phyloP scores from a whole-genome alignment of 768 basidiomycete species.

The Pleurotus tuber-regium region DNA sequence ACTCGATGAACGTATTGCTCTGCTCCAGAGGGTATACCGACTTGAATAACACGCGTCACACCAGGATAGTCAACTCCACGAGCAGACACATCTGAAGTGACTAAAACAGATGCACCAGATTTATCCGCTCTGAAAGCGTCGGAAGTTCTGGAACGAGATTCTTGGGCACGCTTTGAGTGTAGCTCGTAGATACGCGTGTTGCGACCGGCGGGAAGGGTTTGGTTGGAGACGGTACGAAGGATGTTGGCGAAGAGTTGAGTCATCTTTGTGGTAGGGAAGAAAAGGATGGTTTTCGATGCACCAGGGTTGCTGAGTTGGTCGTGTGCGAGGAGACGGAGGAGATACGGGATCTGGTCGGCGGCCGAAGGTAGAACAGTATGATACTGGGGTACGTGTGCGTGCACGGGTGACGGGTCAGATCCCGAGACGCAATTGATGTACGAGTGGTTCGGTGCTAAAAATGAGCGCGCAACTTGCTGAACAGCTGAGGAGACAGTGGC shows the following conservation, averaged over 20 bases:
- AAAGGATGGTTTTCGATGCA: slow-evolving; percentile 75
- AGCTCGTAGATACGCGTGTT: slow-evolving; percentile 71
- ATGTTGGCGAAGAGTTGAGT: slow-evolving; percentile 73
- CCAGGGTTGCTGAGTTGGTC: slow-evolving; percentile 77
- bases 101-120: slow-evolving; percentile 56
- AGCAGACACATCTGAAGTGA: slow-evolving; percentile 88
- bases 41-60: slow-evolving; percentile 87
- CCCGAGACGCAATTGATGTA: slow-evolving; percentile 74
- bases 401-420: slow-evolving; percentile 55
- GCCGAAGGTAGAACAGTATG: slow-evolving; percentile 69
- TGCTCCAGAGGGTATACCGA: slow-evolving; percentile 67
- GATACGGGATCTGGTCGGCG: slow-evolving; percentile 71
- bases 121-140: slow-evolving; percentile 57
- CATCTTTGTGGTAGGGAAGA: slow-evolving; percentile 83
- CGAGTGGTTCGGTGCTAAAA: slow-evolving; percentile 56
- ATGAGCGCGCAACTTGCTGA: slow-evolving; percentile 61
- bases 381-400: slow-evolving; percentile 79
- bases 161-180: slow-evolving; percentile 72
- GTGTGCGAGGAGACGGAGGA: slow-evolving; percentile 78
- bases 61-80: slow-evolving; percentile 88
- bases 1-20: slow-evolving; percentile 87
- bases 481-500: slow-evolving; percentile 79
- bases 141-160: slow-evolving; percentile 53
- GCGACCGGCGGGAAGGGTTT: slow-evolving; percentile 46
- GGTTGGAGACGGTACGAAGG: slow-evolving; percentile 45